Percentiles rank a stretch among this genome's conserved stretches.
Conservation (phyloP, 805 yeast species). For the Candida tibetensis region DNA sequence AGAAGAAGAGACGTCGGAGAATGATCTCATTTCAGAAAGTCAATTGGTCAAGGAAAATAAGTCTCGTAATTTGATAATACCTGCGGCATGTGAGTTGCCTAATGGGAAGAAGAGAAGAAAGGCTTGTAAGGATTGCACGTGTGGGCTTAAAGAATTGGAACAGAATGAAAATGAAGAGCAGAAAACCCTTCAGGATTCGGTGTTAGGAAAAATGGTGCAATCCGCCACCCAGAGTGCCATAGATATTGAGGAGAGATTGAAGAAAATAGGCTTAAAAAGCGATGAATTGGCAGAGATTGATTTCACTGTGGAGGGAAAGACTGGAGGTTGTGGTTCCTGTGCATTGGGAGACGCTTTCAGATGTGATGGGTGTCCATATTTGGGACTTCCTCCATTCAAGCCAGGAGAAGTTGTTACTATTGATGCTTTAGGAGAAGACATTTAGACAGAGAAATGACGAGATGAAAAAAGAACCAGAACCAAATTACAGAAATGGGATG, state of each 20-base stretch:
- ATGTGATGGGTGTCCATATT: constrained; percentile 96
- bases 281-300: constrained; percentile 87
- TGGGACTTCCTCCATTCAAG: constrained; percentile 96
- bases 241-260: constrained; percentile 49
- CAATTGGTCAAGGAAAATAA: constrained; percentile 34
- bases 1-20: constrained; percentile 56
- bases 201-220: constrained; percentile 47
- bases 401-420: constrained; percentile 90
- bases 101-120: constrained; percentile 68
- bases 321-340: constrained; percentile 97
- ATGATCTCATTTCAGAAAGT: constrained; percentile 35
- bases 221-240: constrained; percentile 54
- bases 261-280: constrained; percentile 48
- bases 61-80: constrained; percentile 45
- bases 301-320: constrained; percentile 93
- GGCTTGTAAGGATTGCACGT: constrained; percentile 97
- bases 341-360: constrained; percentile 97
- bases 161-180: constrained; percentile 54
- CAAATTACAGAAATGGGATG: too few species aligned
- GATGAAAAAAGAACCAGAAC: too few species aligned
- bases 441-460: too few species aligned
- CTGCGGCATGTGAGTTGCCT: constrained; percentile 54
- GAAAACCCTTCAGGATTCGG: constrained; percentile 42
- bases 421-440: constrained; percentile 74
- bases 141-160: constrained; percentile 91